Percentiles rank a stretch among this genome's conserved stretches.
phyloP scores from a whole-genome alignment of 2,329 filamentous ascomycete genomes.

The Pestalotiopsis sp. region DNA sequence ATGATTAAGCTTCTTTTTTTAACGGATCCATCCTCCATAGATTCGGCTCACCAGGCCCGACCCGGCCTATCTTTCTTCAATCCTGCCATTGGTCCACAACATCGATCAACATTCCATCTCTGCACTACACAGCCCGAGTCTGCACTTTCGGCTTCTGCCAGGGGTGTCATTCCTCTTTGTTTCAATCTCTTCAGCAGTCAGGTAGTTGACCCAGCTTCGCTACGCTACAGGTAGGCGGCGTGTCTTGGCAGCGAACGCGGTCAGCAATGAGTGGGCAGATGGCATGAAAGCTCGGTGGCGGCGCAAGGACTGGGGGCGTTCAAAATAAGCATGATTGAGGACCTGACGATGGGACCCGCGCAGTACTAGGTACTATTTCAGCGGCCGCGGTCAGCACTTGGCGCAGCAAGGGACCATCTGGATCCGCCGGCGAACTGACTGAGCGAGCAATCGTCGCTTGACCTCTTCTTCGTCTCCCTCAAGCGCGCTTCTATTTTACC shows the following conservation, averaged over 20 bases:
- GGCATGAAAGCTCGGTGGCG: background rate
- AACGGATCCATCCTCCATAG: background rate
- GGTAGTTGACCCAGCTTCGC: too few relatives aligned
- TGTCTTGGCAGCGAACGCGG: background rate
- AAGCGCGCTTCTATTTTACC: background rate
- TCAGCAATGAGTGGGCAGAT: background rate
- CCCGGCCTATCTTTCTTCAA: too few relatives aligned
- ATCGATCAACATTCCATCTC: too few relatives aligned
- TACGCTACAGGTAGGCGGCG: background rate
- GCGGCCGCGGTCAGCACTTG: background rate
- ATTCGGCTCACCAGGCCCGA: background rate
- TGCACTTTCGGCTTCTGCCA: too few relatives aligned
- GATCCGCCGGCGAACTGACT: background rate
- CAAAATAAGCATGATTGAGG: too few relatives aligned
- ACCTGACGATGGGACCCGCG: too few relatives aligned
- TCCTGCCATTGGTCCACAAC: too few relatives aligned
- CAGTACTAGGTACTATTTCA: background rate
- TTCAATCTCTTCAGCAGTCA: background rate
- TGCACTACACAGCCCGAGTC: too few relatives aligned
- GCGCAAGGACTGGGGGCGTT: background rate
- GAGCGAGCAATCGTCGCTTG: background rate
- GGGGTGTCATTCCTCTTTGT: background rate
- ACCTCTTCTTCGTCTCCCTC: background rate
- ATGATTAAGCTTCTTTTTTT: background rate
- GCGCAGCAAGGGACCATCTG: background rate